phyloP scores from a whole-genome alignment of 1,139 yeast species.

The Saccharomyces hybrid region DNA sequence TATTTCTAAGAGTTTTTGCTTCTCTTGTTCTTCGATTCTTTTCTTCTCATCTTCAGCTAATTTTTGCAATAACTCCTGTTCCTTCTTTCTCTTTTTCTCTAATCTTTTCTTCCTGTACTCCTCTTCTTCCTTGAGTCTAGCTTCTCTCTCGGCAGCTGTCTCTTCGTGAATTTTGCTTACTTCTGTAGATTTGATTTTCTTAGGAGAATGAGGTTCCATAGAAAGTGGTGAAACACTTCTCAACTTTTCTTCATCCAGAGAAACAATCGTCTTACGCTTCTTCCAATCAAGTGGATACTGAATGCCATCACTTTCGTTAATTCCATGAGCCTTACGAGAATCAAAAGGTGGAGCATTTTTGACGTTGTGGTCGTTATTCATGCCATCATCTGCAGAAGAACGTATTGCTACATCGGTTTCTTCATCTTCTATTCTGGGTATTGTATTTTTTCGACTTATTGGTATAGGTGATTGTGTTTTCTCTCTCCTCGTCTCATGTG shows the following conservation, averaged over 20 bases:
- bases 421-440: conserved; percentile 3
- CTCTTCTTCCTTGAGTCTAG: conserved; percentile 28
- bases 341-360: neutral
- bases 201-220: neutral
- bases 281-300: neutral
- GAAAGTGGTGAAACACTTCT: neutral
- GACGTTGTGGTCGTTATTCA: neutral
- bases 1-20: conserved; percentile 37
- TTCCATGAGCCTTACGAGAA: neutral
- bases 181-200: neutral
- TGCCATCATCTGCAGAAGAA: neutral
- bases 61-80: conserved; percentile 30
- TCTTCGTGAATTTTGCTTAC: conserved; percentile 14
- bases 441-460: conserved; percentile 4
- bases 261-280: neutral
- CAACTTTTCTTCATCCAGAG: neutral
- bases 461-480: conserved; percentile 1
- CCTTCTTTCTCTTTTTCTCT: conserved; percentile 32
- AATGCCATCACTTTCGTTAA: neutral
- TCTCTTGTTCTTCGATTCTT: conserved; percentile 24
- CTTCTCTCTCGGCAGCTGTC: conserved; percentile 32
- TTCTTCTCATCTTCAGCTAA: conserved; percentile 31
- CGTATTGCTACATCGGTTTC: neutral
- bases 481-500: conserved; percentile 3
- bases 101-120: conserved; percentile 30